A percentile compares a stretch with the other conserved stretches of the same genome.
These are phyloP conservation scores for Leucoagaricus sp. DNA, from an alignment of 1,284 basidiomycete genomes.

Conservation along the genomic window DNA sequence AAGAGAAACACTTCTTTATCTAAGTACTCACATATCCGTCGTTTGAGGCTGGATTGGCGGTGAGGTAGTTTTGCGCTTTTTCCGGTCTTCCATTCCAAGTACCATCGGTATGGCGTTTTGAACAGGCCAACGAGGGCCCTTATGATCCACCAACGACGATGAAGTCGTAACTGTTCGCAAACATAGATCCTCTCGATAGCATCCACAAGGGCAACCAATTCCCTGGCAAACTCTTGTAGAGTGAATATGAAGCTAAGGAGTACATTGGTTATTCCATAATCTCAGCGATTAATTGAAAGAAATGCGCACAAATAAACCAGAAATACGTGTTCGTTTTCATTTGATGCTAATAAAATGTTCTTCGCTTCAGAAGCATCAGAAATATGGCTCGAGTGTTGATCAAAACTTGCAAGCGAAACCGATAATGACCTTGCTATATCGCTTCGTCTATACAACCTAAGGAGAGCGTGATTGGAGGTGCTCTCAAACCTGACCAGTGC, in stretches of 20 bases:
- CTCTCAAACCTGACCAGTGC: slow-evolving; percentile 78
- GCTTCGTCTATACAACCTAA: slow-evolving; percentile 71
- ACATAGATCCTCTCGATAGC: slow-evolving; percentile 76
- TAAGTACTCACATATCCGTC: slow-evolving; percentile 43
- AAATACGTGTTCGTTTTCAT: slow-evolving; percentile 72
- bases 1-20: slow-evolving; percentile 1
- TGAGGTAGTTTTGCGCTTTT: slow-evolving; percentile 2
- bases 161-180: slow-evolving; percentile 48
- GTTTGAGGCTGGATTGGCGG: slow-evolving; percentile 17
- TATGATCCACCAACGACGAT: slow-evolving; percentile 15
- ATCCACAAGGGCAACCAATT: slow-evolving; percentile 80
- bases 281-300: not conserved
- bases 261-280: not conserved
- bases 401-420: slow-evolving; percentile 29
- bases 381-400: slow-evolving; percentile 19
- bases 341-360: slow-evolving; percentile 18
- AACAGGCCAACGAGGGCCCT: not conserved
- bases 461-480: slow-evolving; percentile 79
- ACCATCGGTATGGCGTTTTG: slow-evolving; percentile 19
- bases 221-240: slow-evolving; percentile 86
- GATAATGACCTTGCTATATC: slow-evolving; percentile 33
- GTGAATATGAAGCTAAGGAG: slow-evolving; percentile 84
- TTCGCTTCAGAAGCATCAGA: slow-evolving; percentile 6
- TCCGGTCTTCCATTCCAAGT: slow-evolving; percentile 4
- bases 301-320: slow-evolving; percentile 84